A percentile compares a stretch with the other conserved stretches of the same genome.
phyloP scores from a whole-genome alignment of 2,329 filamentous ascomycete genomes.

The Ceratocystiopsis sp. region DNA sequence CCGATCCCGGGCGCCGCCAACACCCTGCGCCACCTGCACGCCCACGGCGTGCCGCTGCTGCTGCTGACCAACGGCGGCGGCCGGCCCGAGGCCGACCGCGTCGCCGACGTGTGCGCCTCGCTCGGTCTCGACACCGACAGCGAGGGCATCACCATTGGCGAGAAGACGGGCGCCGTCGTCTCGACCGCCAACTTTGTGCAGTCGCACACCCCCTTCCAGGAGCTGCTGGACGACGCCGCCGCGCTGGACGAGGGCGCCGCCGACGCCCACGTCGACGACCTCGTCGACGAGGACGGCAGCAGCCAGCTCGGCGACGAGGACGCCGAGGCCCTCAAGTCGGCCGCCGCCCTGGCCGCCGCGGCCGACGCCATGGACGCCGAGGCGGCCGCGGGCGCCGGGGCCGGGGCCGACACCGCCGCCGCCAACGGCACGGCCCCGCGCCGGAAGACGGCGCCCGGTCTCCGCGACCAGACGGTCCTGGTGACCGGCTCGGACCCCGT shows the following conservation, averaged over 20 bases:
- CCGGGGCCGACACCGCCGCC: too few species aligned
- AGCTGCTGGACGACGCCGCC: constrained; percentile 28
- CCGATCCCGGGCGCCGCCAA: constrained; percentile 64
- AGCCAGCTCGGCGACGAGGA: constrained; percentile 1
- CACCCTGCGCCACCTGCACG: constrained; percentile 55
- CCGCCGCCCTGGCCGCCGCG: too few species aligned
- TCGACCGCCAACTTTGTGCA: constrained; percentile 62
- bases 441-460: constrained; percentile 22
- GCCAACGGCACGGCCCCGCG: too few species aligned
- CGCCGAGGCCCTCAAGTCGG: constrained; percentile 1
- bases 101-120: constrained; percentile 49
- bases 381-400: background rate
- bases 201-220: constrained; percentile 77
- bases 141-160: constrained; percentile 61
- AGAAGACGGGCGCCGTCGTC: constrained; percentile 52
- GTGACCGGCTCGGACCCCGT: constrained; percentile 55
- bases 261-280: constrained; percentile 1
- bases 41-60: constrained; percentile 72
- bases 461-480: constrained; percentile 47
- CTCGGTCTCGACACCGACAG: constrained; percentile 55
- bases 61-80: constrained; percentile 93
- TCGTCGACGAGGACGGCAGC: constrained; percentile 1
- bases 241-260: constrained; percentile 1
- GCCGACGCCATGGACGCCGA: too few species aligned
- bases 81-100: constrained; percentile 58